Evolutionary conservation across 1,139 yeast genomes (phyloP), one percentile per base, ranked within the genome.

Genomic region (Yamadazyma diddensiae): DNA sequence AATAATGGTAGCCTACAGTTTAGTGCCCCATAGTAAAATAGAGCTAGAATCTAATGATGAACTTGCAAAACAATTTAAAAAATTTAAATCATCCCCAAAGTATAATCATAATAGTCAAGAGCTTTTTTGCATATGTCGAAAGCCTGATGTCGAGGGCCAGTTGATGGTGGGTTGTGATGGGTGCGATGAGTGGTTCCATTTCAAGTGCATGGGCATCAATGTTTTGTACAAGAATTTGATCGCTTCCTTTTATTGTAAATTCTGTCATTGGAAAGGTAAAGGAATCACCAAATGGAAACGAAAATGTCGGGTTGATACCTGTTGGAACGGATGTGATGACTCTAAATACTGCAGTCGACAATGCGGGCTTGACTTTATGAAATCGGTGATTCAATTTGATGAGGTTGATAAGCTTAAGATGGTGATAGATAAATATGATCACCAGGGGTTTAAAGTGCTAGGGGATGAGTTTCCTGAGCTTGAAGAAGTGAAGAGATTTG

Each of bases 171-270:
- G 85, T 0, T 90, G 97, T 53, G 97, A 88, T 54, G 90, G 87
- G 6, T 90, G 97, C 58, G 96, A 88, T 50, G 95, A 86, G 43
- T 90, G 97, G 97, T 90, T 73, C 52, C 97, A 90, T 57, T 86
- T 90, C 54, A 66, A 64, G 30, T 90, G 97, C 50, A 76, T 88
- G 70, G 71, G 71, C 38, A 53, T 88, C 29, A 66, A 78, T 30
- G 59, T 57, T n/a, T 57, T 63, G 26, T 74, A 73, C 49, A 72
- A 77, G 34, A 65, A 70, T 28, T 62, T 88, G 34, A 79, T 88
- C 6, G 70, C 75, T 29, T 73, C 73, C 37, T 90, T 74, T 51
- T 82, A 65, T 49, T 90, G 97, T 50, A 83, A 84, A 11, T 77
- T 78, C 39, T 90, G 97, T 53, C 73, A 70, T 30, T 70, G 75